Evolutionary conservation across 805 yeast genomes (phyloP), one percentile per base, ranked within the genome.

Genomic region (Kodamaea hsintzibuensis): DNA sequence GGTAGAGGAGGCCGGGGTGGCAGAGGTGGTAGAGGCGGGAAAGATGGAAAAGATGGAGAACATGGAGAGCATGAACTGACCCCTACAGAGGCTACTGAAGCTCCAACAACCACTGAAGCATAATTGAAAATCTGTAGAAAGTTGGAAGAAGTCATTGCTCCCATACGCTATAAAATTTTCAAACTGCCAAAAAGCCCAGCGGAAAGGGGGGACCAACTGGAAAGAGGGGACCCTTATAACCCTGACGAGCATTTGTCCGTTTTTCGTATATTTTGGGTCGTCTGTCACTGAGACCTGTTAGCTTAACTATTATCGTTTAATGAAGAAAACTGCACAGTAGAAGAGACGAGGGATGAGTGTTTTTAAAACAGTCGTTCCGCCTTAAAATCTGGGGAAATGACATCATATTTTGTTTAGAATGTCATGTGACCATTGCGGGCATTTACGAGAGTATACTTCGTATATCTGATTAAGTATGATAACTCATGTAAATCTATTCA

Each of bases 1-100:
- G 69, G 71, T 3, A 48, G 63, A 35, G 62, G 64, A 7, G 49
- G 52, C 1, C n/a, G 47, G 27, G 47, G 64, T 16, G 65, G 63
- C 13, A 54, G 62, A 39, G 57, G 56, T 16, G 60, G 59, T 16
- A 56, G 54, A 45, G 57, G 54, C 5, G 53, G 47, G 3, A 42
- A 57, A 33, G 60, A 14, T 39, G 42, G 42, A 5, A 30, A 30
- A 12, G 35, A 30, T 30, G 35, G 35, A 30, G 35, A 30, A 30
- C 35, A 8, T 30, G 35, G 35, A 30, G 35, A 30, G 8, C 35
- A 8, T 30, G 35, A 10, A 5, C 35, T 30, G 35, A 12, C 35
- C 35, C 10, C 35, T 8, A 12, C 35, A 3, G 35, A 30, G 35
- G 5, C 35, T 12, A 5, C 35, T 30, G 35, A 30, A 5, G 13